These are phyloP conservation scores for Penicillium coffeae DNA, from an alignment of 495 filamentous ascomycete species.

Conservation along the genomic window DNA sequence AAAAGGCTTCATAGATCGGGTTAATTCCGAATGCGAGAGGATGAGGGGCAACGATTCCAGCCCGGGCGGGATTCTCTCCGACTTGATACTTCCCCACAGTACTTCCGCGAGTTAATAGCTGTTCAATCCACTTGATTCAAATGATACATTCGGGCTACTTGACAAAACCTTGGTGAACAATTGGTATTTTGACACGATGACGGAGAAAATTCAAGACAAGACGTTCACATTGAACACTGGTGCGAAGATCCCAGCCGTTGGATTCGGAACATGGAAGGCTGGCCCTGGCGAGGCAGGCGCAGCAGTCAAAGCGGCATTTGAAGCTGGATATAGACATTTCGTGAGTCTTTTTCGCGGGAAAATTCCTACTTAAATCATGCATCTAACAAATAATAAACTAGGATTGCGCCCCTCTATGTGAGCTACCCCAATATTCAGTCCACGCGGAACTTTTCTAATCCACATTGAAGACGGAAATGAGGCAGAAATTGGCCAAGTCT, in stretches of 20 bases:
- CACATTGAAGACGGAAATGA: conserved; percentile 34
- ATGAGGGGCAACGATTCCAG: background rate
- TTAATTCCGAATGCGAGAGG: background rate
- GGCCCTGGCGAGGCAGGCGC: conserved; percentile 21
- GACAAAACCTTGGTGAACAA: background rate
- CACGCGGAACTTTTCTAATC: conserved; percentile 7
- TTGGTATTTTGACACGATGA: background rate
- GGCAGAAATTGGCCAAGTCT: conserved; percentile 48
- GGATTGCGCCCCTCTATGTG: conserved; percentile 22
- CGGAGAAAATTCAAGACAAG: conserved; percentile 6
- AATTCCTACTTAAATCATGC: conserved; percentile 17
- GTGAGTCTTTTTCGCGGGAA: conserved; percentile 29
- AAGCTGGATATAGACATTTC: conserved; percentile 53
- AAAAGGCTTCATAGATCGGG: background rate
- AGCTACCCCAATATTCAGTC: background rate
- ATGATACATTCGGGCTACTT: no score
- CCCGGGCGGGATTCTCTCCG: conserved; percentile 12
- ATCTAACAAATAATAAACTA: conserved; percentile 10
- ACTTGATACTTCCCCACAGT: background rate
- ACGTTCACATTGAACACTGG: conserved; percentile 64
- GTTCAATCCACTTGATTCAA: background rate
- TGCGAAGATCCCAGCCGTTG: conserved; percentile 60
- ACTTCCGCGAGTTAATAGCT: background rate
- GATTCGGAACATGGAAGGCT: conserved; percentile 53
- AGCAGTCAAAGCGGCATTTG: conserved; percentile 33